Conservation (phyloP, 148 eudicot species). For the Nepenthes gracilis region DNA sequence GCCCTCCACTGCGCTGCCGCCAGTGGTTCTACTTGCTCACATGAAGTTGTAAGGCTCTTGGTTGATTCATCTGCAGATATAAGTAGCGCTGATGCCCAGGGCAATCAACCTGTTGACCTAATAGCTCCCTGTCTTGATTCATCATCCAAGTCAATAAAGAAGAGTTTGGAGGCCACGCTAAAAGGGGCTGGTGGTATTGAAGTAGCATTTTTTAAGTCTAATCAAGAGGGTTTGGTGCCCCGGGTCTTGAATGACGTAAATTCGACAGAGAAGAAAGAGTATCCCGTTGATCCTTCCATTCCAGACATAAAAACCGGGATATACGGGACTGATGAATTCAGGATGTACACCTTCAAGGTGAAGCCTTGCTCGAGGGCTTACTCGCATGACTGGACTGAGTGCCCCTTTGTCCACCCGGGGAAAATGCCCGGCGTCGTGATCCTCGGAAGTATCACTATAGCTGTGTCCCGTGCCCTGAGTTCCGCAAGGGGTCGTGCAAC, state of each 20-base stretch:
- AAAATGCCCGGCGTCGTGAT: slow-evolving; percentile 91
- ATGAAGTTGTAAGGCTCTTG: slow-evolving; percentile 54
- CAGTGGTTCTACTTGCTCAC: slow-evolving; percentile 39
- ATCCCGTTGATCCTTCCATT: slow-evolving; percentile 71
- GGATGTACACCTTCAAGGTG: slow-evolving; percentile 87
- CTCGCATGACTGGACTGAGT: slow-evolving; percentile 99
- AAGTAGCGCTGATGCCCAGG: slow-evolving; percentile 38
- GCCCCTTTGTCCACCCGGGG: slow-evolving; percentile 96
- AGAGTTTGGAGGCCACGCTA: slow-evolving; percentile 36
- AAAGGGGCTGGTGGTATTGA: slow-evolving; percentile 21
- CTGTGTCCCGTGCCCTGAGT: slow-evolving; percentile 95
- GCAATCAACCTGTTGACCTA: slow-evolving; percentile 57
- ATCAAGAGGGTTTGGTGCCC: slow-evolving; percentile 19
- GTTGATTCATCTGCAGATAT: slow-evolving; percentile 50
- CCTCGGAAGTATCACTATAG: slow-evolving; percentile 77
- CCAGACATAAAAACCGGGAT: slow-evolving; percentile 90
- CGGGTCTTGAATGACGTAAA: slow-evolving; percentile 27
- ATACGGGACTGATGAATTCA: slow-evolving; percentile 80
- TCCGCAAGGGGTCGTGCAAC: slow-evolving; percentile 61
- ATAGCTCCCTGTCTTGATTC: slow-evolving; percentile 23
- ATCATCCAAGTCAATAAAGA: slow-evolving; percentile 37
- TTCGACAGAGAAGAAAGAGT: slow-evolving; percentile 63
- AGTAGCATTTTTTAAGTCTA: slow-evolving; percentile 16
- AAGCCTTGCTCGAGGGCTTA: slow-evolving; percentile 97
- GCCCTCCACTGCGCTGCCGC: slow-evolving; percentile 86